Base-by-base conservation (phyloP, 768 basidiomycete genomes). In the Termitomyces titanicus region DNA sequence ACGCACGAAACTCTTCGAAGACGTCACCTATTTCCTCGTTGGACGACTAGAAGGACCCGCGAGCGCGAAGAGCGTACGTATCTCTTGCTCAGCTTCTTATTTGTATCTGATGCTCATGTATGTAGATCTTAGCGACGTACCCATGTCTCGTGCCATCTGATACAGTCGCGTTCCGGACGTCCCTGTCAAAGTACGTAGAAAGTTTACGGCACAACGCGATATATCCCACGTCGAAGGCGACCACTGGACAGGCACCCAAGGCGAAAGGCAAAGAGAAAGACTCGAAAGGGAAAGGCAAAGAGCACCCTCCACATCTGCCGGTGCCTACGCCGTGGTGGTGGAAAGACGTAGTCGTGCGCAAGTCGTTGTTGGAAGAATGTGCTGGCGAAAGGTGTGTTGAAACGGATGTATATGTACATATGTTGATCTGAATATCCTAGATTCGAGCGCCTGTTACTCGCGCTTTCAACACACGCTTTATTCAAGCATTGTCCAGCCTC, bases 331-430 rank as follows among this genome's bases (percentile, higher is more conserved):
- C 69, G 3, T 76, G 71, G 76, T 83, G 82, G 82, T 84, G 83
- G 83, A 80, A 74, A 63, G 78, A 81, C 48, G 74, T 82, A 3
- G 70, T 81, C 4, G 79, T 82, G 3, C 72, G 82, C 27, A 83
- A 78, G 60, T 82, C 82, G 8, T 59, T 83, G 24, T 61, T 83
- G 25, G 82, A 83, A 55, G 81, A 83, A 58, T 83, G 80, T 59
- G 61, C 68, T 24, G 80, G 82, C 22, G 78, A 78, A 52, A 73
- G 73, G 81, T 82, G 47, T 43, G 70, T 57, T 29, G 4, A 29
- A 24, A n/a, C n/a, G n/a, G 5, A 5, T 40, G 11, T 29, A 55
- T n/a, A 0, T 34, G 29, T 3, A 29, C 29, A n/a, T n/a, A n/a
- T n/a, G 29, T 4, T 29, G 29, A 29, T 29, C 29, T 37, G 37